Evolutionary conservation across 2,329 filamentous ascomycete genomes (phyloP), one percentile per base, ranked within the genome.

Genomic region (Alternaria incomplexa): DNA sequence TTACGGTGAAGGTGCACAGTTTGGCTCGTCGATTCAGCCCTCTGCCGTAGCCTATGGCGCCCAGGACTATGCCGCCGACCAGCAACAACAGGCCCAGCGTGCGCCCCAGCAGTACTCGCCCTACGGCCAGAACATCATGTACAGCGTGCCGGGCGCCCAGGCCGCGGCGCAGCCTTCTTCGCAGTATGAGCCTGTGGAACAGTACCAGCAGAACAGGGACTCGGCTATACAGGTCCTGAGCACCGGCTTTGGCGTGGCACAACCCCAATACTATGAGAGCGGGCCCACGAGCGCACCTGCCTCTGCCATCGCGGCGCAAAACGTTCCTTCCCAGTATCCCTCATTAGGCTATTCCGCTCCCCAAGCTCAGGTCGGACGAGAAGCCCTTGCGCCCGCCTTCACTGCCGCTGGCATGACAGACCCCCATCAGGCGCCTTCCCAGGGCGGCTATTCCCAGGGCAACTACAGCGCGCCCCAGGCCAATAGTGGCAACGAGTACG

Each of bases 191-290:
- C 83, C 88, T 76, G 88, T 90, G 78, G 87, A 89, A 82, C 90
- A 90, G 77, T 96, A 93, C 83, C 86, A 90, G 83, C 91, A 93
- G 77, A 87, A 90, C 64, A 75, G 76, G 65, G 75, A 77, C 82
- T 88, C 91, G 85, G 88, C 87, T 64, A 88, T 96, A 82, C 91
- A 93, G 79, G 91, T 93, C 82, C 85, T 94, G 79, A 83, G 89
- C 77, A 89, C 82, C 76, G 86, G 86, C 77, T 88, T 93, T 80
- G 86, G 87, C 64, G 86, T 90, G 77, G 85, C 90, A 83, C 90
- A 91, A 77, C 88, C 73, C 62, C 76, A 77, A 73, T 78, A 91
- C 76, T 97, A 96, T 80, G 90, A 91, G 77, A 76, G 79, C 63
- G 81, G 80, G 57, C 85, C 89, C 76, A 84, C 87, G 71, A 89